Evolutionary conservation across 768 basidiomycete genomes (phyloP).

Genomic region (Hirschioporus abietinus): DNA sequence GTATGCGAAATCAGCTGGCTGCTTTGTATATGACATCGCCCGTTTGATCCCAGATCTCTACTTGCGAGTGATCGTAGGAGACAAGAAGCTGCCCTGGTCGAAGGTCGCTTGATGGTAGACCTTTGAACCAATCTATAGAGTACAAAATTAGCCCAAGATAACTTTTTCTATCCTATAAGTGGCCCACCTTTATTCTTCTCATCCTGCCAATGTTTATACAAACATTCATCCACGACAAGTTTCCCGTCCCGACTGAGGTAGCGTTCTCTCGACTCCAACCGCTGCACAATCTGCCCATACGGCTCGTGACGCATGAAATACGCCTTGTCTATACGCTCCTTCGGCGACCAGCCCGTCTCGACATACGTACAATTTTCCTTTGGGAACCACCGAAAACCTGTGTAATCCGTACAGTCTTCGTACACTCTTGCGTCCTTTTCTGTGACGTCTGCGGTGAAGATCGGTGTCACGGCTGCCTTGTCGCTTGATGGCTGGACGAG

Average conservation of each 20-base stretch:
- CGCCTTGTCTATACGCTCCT: neutral
- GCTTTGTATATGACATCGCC: neutral
- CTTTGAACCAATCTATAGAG: conserved; percentile 1
- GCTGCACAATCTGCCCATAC: neutral
- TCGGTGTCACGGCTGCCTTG: neutral
- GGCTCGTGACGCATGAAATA: conserved; percentile 1
- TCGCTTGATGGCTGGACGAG: neutral
- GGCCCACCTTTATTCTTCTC: neutral
- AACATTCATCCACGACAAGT: conserved; percentile 2
- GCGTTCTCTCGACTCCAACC: neutral
- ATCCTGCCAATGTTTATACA: conserved; percentile 4
- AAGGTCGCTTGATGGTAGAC: neutral
- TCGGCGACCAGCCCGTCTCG: neutral
- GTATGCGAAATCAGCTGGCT: neutral
- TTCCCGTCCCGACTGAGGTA: neutral
- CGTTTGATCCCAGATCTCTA: neutral
- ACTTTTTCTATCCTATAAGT: neutral
- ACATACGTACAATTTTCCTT: neutral
- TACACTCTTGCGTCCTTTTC: neutral
- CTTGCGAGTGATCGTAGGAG: neutral
- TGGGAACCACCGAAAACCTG: neutral
- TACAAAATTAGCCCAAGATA: neutral
- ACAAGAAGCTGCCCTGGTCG: neutral
- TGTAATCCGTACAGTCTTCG: neutral
- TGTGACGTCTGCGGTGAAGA: neutral